These are phyloP conservation scores for Tetratostichococcus sp. DNA, from an alignment of 139 green algal species.

Conservation along the genomic window DNA sequence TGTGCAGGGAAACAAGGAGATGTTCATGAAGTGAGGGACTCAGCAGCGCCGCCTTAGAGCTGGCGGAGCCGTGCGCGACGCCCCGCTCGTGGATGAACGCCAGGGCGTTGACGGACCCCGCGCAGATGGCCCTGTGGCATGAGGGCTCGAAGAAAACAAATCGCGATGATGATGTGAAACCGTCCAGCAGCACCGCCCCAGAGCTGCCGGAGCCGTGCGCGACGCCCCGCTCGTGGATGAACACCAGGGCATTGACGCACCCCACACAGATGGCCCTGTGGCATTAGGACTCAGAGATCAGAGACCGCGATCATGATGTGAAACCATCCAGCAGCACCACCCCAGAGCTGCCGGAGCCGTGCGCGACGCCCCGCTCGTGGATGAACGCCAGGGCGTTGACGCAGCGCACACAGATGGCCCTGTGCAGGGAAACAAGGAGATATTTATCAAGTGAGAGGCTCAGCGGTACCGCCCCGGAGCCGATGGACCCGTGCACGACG, in stretches of 20 bases:
- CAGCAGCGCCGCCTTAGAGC: slow-evolving; percentile 57
- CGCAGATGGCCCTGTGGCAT: slow-evolving; percentile 23
- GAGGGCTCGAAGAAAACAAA: too few relatives aligned
- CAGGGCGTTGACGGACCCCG: slow-evolving; percentile 46
- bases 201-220: slow-evolving; percentile 65
- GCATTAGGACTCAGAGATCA: too few relatives aligned
- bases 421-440: too few relatives aligned
- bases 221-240: slow-evolving; percentile 50
- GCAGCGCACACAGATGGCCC: slow-evolving; percentile 15
- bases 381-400: too few relatives aligned
- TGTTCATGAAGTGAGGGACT: too few relatives aligned
- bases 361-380: too few relatives aligned
- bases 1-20: slow-evolving; percentile 3
- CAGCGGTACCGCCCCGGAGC: slow-evolving; percentile 58
- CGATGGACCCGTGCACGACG: slow-evolving; percentile 69
- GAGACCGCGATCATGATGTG: too few relatives aligned
- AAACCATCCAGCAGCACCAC: too few relatives aligned
- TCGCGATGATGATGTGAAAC: too few relatives aligned
- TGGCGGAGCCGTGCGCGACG: slow-evolving; percentile 68
- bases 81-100: slow-evolving; percentile 46
- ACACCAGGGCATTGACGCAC: slow-evolving; percentile 49
- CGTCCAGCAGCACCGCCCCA: slow-evolving; percentile 63
- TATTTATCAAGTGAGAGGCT: too few relatives aligned
- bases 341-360: too few relatives aligned
- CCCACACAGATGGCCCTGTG: slow-evolving; percentile 30